A percentile compares a stretch with the other conserved stretches of the same genome.
phyloP scores from a whole-genome alignment of 2,329 filamentous ascomycete genomes.

The Trichoderma afroharzianum region DNA sequence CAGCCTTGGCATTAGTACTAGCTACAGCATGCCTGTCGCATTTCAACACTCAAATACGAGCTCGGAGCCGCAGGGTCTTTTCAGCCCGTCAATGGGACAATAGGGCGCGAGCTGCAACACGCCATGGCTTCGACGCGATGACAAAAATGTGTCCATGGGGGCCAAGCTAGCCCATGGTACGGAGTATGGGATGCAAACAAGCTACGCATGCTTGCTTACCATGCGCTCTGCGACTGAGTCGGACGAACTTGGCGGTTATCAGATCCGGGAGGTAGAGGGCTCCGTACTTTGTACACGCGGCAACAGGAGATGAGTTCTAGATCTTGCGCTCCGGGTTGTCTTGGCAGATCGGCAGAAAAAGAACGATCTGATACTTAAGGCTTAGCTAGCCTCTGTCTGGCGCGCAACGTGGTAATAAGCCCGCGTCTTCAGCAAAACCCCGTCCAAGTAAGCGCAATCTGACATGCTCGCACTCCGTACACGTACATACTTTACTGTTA shows the following conservation, averaged over 20 bases:
- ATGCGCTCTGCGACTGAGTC: background rate
- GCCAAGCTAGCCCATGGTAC: background rate
- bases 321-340: background rate
- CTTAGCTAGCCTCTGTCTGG: background rate
- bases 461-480: background rate
- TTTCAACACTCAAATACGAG: background rate
- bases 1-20: background rate
- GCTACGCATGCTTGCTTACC: background rate
- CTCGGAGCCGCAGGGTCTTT: background rate
- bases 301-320: background rate
- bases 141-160: background rate
- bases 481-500: background rate
- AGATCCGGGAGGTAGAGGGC: background rate
- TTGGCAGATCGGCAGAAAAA: constrained; percentile 9
- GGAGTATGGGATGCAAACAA: background rate
- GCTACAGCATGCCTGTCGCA: background rate
- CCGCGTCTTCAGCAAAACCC: background rate
- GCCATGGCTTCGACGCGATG: background rate
- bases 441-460: constrained; percentile 5
- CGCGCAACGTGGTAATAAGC: background rate
- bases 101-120: background rate
- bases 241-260: background rate
- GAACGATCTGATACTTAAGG: constrained; percentile 2
- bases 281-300: background rate
- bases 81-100: background rate